Base-by-base conservation (phyloP, 495 filamentous ascomycete genomes). In the Penicillium ucsense region DNA sequence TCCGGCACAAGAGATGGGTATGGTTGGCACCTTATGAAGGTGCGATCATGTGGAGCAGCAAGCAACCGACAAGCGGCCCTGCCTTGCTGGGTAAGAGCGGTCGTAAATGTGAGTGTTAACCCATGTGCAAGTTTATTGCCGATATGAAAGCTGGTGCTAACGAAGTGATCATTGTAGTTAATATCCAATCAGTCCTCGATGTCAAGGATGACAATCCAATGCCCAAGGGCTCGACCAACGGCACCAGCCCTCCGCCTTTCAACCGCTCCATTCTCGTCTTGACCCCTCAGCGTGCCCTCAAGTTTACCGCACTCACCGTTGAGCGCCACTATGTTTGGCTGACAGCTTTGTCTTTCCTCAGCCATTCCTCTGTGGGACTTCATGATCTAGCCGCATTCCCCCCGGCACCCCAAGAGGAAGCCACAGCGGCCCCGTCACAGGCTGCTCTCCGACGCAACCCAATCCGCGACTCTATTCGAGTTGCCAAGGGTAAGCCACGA, bases 1-100 rank as follows among this genome's bases (percentile, higher is more conserved):
- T 76, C n/a, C 65, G 94, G 35, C 92, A 98, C 55, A 96, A 92
- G 67, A 78, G 92, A 67, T 98, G 92, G 92, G 94, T 98, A 10
- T 98, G 92, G 92, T 76, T 98, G 32, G 90, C 89, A 8, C 92
- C 92, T 10, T 96, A 96, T 59, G 92, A 98, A 66, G 78, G 89
- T 35, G 82, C 89, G 7, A 89, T 98, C 41, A 88, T 98, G 69
- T 98, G 92, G 92, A 95, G 91, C 64, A 94, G 85, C 77, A 95
- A 95, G 74, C 94, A 97, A 66, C 92, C 92, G 20, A 86, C 83
- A 20, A 86, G 83, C 53, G 87, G 86, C 31, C 84, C 80, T 57
- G 90, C 92, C 27, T 68, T 97, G 64, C 74, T 97, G 71, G 92
- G 92, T 49, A 98, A 97, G 75, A 86, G 83, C 70, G 94, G 94